Evolutionary conservation across 2,329 filamentous ascomycete genomes (phyloP), one percentile per base, ranked within the genome.

Genomic region (Bipolaris sorokiniana): DNA sequence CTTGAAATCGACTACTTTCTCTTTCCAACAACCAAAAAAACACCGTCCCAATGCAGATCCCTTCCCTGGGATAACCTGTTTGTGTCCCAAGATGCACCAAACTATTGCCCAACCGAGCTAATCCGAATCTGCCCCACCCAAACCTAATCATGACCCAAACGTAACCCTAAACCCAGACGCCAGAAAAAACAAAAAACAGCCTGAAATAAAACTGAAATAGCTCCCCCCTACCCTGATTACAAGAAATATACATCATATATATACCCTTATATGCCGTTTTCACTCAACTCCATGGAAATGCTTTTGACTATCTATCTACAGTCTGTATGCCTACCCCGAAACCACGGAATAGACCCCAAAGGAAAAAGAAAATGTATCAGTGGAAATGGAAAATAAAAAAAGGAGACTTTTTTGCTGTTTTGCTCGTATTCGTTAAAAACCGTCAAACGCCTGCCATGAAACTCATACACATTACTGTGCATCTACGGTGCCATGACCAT

Each of bases 401-500:
- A 50, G 37, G 38, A 54, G 33, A 26, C 22, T 26, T 45, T 52
- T 56, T 59, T 48, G 31, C 51, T 36, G 41, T 50, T 45, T 51
- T 57, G 22, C 46, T 56, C 51, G 54, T 55, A 60, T 59, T 59
- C 57, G 45, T 51, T 31, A 11, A 51, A 62, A 56, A 59, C 55
- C 46, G 51, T 54, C 26, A 58, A 58, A 54, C 49, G 48, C 52
- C 48, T 48, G 54, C 49, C 54, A 56, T 47, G 33, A 59, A 52
- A 26, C 28, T 47, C 51, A 41, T 54, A 40, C 45, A 23, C 38
- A 49, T 56, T 49, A 18, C 23, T 41, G 36, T 46, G 10, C 31
- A 59, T 46, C 49, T 53, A 80, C 13, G 79, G 79, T 54, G 83
- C 88, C 90, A 99, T 90, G 78, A 98, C 91, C 77, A 98, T 83